Evolutionary conservation across 768 basidiomycete genomes (phyloP), one percentile per base, ranked within the genome.

Genomic region (Collybia nuda): DNA sequence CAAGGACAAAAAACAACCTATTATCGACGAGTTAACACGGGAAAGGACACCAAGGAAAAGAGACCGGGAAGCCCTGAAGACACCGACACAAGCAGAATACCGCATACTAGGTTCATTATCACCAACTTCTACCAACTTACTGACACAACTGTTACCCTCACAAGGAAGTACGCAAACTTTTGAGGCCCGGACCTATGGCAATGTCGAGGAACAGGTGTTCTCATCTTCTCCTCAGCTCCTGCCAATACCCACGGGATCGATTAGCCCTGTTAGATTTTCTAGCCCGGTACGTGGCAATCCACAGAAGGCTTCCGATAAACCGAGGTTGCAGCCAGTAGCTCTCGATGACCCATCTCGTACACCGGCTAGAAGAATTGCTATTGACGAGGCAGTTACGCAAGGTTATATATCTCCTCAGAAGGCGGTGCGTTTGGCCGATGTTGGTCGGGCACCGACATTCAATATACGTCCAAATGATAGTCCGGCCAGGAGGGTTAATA

Each of bases 321-420:
- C 61, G 50, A 69, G 59, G 41, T 58, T 67, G 49, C 67, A 62
- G 45, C 48, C 58, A 39, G 52, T 61, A 6, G 54, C 56, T 11
- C 50, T 62, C 28, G 65, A 76, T 41, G 75, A 81, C 36, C 61
- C 69, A 8, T 56, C 61, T 44, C 77, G 77, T 38, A 84, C 85
- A 3, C 87, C 87, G 36, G 86, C 87, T 2, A 78, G 81, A 41
- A 76, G 87, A 51, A 78, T 89, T 43, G 78, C 80, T 14, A 73
- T 87, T 5, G 66, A 74, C 35, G 66, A 81, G 54, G 81, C 78
- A 2, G 66, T 82, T 50, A 66, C 69, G 6, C 71, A 76, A 39
- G 80, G 80, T 3, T 74, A 75, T 48, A 60, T 79, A 18, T 82
- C 82, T 0, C 70, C 77, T 2, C 68, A 74, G 53, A 82, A 79